Evolutionary conservation across 1,139 yeast genomes (phyloP), one percentile per base, ranked within the genome.

Genomic region (Lodderomyces elongisporus): DNA sequence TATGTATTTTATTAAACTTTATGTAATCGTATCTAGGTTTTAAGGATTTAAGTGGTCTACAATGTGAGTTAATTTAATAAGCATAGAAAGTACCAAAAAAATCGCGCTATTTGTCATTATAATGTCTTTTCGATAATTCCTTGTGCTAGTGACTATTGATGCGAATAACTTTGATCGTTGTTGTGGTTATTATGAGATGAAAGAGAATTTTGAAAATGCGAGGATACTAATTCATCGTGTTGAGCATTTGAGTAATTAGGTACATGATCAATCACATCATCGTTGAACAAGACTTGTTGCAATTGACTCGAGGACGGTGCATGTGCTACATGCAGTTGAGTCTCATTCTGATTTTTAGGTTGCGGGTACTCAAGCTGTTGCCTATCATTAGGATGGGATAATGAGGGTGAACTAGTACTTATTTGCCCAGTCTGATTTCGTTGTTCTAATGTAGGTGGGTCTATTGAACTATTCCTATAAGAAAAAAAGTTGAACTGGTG

Each of bases 181-280:
- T n/a, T n/a, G n/a, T n/a, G n/a, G n/a, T n/a, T n/a, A n/a, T n/a
- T n/a, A n/a, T n/a, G n/a, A n/a, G n/a, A n/a, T n/a, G n/a, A n/a
- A n/a, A n/a, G n/a, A n/a, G n/a, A n/a, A n/a, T n/a, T n/a, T n/a
- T n/a, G n/a, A n/a, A n/a, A n/a, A n/a, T n/a, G n/a, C n/a, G n/a
- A n/a, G 26, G 9, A 14, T 17, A 51, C 41, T 29, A 57, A 44
- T 30, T 38, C 44, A 46, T 62, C 68, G 30, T 59, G 47, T 24
- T 49, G 51, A 2, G 56, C 54, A 5, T 49, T 42, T 37, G 60
- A 59, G 44, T 66, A 66, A 39, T 53, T 56, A 1, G 73, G 73
- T 3, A 66, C 73, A 38, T 47, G 59, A 34, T 65, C 71, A 13
- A 51, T 29, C 10, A 37, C 38, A 18, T 37, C 43, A 25, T 39